Base-by-base conservation (phyloP, 1,139 yeast genomes). In the Kodamaea plutei region DNA sequence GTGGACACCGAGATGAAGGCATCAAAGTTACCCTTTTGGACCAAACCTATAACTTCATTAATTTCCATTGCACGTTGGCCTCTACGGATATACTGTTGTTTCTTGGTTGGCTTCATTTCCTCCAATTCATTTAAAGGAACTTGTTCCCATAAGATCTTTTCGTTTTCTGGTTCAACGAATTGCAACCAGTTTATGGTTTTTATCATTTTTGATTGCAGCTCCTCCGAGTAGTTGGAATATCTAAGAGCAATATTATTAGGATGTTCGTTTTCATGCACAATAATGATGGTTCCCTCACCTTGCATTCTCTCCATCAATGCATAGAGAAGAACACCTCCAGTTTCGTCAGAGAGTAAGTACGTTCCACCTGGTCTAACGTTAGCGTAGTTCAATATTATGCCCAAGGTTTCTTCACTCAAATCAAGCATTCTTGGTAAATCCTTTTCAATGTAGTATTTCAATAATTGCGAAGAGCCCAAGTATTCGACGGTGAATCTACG, bases 211-310 rank as follows among this genome's bases (percentile, higher is more conserved):
- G 67, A 58, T 15, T 76, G 64, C 31, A 69, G 56, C 11, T 71
- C 75, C 18, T 71, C 75, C 2, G 82, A 54, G 48, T 73, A 78
- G 45, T 79, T 77, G 30, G 89, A 72, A 50, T 78, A 78, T 38
- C 75, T 73, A 38, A 91, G 61, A 1, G 83, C 76, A 41, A 82
- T 83, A 23, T 80, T 61, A 48, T 88, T 89, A 5, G 95, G 79
- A 50, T 89, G 96, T 53, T 91, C 98, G 52, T 88, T 85, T 48
- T 89, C 98, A 57, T 91, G 96, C 3, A 82, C 68, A 18, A 85
- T 70, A 4, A 87, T 72, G 28, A 93, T 76, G 8, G 76, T 65
- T 10, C 97, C 98, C 29, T 76, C 62, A 3, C 91, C 87, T 35
- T 77, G 78, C 93, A 91, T 84, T 49, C 97, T 69, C 52, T 93